Conservation (phyloP, 75 land plant genomes). For the Chamaecyparis obtusa region DNA sequence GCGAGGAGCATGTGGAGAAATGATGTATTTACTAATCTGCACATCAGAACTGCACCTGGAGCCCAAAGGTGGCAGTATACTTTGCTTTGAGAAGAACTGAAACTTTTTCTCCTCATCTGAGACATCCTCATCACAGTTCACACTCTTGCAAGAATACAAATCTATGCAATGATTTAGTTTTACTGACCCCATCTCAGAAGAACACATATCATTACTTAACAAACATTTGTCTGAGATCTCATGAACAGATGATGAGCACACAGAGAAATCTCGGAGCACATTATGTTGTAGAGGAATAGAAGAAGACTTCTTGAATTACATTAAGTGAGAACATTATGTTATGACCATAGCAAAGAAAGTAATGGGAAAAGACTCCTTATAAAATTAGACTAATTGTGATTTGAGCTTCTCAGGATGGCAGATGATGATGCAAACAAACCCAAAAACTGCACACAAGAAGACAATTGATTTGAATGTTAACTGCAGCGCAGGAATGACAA, state of each 20-base stretch:
- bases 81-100: conserved; percentile 4
- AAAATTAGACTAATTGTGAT: neutral
- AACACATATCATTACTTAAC: neutral
- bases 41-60: neutral
- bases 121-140: neutral
- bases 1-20: conserved; percentile 5
- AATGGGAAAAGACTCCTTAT: neutral
- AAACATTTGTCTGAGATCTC: neutral
- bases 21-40: neutral
- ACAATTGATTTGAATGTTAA: neutral
- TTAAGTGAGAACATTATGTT: neutral
- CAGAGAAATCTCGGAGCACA: neutral
- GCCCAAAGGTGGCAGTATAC: conserved; percentile 14
- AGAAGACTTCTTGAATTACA: neutral
- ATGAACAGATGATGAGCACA: neutral
- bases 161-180: neutral
- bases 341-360: neutral
- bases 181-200: neutral
- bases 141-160: neutral
- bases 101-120: conserved; percentile 1
- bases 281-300: neutral
- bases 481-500: neutral
- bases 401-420: neutral
- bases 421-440: neutral
- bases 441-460: neutral